A percentile compares a stretch with the other conserved stretches of the same genome.
phyloP scores from a whole-genome alignment of 169 alveolate genomes.

The Plasmodium blacklocki region DNA sequence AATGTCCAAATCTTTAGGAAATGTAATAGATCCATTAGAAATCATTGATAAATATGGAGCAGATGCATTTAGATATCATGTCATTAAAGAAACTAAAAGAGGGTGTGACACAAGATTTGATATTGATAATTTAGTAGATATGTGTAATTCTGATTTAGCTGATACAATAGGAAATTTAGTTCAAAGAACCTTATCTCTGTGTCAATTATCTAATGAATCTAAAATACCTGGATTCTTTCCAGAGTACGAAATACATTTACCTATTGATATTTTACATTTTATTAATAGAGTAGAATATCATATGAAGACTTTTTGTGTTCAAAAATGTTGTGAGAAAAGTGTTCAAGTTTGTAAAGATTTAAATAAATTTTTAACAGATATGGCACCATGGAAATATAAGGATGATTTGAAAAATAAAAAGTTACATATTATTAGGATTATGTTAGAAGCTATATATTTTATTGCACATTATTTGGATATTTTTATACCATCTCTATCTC shows the following conservation, averaged over 20 bases:
- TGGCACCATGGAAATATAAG: slow-evolving; percentile 91
- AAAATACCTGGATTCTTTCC: slow-evolving; percentile 82
- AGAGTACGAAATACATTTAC: slow-evolving; percentile 78
- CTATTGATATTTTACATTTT: slow-evolving; percentile 84
- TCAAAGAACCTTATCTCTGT: slow-evolving; percentile 85
- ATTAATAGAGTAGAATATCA: slow-evolving; percentile 74
- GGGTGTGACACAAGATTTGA: slow-evolving; percentile 88
- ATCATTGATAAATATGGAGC: slow-evolving; percentile 81
- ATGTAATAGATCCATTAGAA: slow-evolving; percentile 89
- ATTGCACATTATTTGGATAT: slow-evolving; percentile 91
- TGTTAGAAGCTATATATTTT: slow-evolving; percentile 91
- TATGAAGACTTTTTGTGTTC: slow-evolving; percentile 76
- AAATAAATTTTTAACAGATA: slow-evolving; percentile 90
- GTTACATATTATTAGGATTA: slow-evolving; percentile 87
- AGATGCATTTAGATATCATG: slow-evolving; percentile 86
- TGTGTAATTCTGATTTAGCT: slow-evolving; percentile 88
- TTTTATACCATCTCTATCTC: slow-evolving; percentile 89
- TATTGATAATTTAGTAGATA: slow-evolving; percentile 81
- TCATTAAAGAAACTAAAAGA: slow-evolving; percentile 83
- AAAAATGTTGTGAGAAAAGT: slow-evolving; percentile 84
- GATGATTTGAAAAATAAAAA: slow-evolving; percentile 76
- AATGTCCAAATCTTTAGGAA: slow-evolving; percentile 94
- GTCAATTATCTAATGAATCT: slow-evolving; percentile 83
- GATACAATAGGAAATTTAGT: slow-evolving; percentile 90
- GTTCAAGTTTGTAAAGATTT: slow-evolving; percentile 86